Conservation (phyloP, 2,329 filamentous ascomycete genomes). For the Colletotrichum tamarilloi region DNA sequence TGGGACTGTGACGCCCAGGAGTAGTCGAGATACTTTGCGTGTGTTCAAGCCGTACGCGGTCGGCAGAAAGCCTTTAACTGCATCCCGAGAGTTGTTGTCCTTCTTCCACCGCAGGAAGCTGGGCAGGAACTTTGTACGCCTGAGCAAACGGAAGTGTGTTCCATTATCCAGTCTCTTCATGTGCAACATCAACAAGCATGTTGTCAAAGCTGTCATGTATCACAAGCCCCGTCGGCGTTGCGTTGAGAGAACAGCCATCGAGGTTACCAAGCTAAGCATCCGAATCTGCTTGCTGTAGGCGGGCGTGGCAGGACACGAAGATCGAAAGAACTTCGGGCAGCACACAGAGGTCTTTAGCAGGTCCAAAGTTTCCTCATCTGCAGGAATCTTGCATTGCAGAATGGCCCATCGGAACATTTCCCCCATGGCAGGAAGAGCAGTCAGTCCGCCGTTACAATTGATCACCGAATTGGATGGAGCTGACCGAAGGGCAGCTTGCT, state of each 20-base stretch:
- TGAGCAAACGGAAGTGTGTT: not conserved
- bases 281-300: not conserved
- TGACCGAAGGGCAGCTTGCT: not conserved
- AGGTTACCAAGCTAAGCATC: not conserved
- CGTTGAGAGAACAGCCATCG: slow-evolving; percentile 5
- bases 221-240: not conserved
- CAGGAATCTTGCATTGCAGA: slow-evolving; percentile 28
- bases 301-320: not conserved
- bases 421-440: not conserved
- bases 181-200: not conserved
- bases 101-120: slow-evolving; percentile 20
- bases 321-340: not conserved
- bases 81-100: not conserved
- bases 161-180: slow-evolving; percentile 12
- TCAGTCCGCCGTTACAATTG: not conserved
- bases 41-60: not conserved
- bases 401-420: slow-evolving; percentile 16
- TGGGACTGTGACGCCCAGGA: not conserved
- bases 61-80: slow-evolving; percentile 1
- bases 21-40: not conserved
- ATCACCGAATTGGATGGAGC: not conserved
- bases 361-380: not conserved
- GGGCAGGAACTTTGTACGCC: slow-evolving; percentile 25
- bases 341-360: not conserved
- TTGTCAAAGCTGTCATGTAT: not conserved